Evolutionary conservation across 1,139 yeast species (phyloP), one percentile per base, ranked within the genome.

Genomic region (Pichia sp.): DNA sequence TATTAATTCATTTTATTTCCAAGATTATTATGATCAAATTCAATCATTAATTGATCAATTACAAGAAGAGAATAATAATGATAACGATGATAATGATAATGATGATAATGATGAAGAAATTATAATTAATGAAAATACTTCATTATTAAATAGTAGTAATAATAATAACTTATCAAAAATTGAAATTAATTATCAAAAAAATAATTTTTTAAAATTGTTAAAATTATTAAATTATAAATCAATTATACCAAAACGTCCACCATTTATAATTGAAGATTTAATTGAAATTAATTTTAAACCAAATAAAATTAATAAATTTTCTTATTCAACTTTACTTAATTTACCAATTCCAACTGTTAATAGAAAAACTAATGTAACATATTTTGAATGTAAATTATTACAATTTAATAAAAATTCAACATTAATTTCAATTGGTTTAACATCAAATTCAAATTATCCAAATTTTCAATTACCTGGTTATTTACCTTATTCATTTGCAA

Each of bases 391-490:
- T 4, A 84, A 84, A 56, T 65, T 83, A 1, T 80, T 70, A 60
- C 83, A 77, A 49, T 72, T 68, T 53, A 41, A 63, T 56, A 55
- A 60, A 12, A 64, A 57, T 30, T 67, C 70, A 12, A 76, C 87
- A 23, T 62, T 71, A 39, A 59, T 89, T 25, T 71, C 89, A 26
- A 74, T 92, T 37, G 98, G 98, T 0, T 68, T 90, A 30, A 78
- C 85, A 11, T 84, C 97, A 0, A 84, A 82, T 57, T 97, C 97
- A 1, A 40, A 45, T 9, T 89, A 89, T 60, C 97, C 98, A 1
- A 69, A 80, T 41, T 92, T 89, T 63, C 71, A 96, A 54, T 70
- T 89, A 33, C 98, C 98, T 0, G 97, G 97, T 0, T 75, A 76
- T 58, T 81, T 84, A 55, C 77, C 80, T 43, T 87, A 83, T 61